Base-by-base conservation (phyloP, 176 grass and related monocot genomes). In the Triticum monococcum region DNA sequence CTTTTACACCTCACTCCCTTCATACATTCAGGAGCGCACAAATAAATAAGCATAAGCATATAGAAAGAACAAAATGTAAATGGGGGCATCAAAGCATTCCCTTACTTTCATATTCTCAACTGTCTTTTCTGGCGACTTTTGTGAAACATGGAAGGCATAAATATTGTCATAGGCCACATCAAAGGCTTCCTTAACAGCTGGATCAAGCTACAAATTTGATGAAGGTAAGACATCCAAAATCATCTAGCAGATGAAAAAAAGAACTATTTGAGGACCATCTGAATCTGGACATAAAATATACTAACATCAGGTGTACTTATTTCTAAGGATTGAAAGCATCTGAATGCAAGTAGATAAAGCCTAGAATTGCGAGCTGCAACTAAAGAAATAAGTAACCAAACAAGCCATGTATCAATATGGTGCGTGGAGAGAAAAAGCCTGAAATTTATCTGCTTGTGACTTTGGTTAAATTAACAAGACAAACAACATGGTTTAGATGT, bases 1-100 rank as follows among this genome's bases (percentile, higher is more conserved):
- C 96, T 94, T 91, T 98, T 98, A 82, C 96, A 98, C 76, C 86
- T 92, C 79, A 98, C 96, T 1, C 96, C 96, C 96, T 98, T 92
- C 75, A 71, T 31, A 80, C 76, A 83, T 80, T 83, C 2, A 57
- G 13, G 20, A 54, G 20, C 41, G 48, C 37, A 82, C 26, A 71
- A 82, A 10, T 40, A 70, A 84, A 33, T 65, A 64, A 88, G 22
- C 3, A 71, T 48, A 52, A 78, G 23, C 60, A 28, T n/a, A 2
- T n/a, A 59, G 18, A 83, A 75, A 85, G 25, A 62, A 12, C 45
- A 17, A 61, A 68, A 26, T 12, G 52, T 68, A 37, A 68, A 87
- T 79, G 4, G 50, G 60, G 68, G 75, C 17, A 69, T 9, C 4
- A 6, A 23, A 24, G 30, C 64, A 37, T 77, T 54, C 14, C 56